Percentiles rank a stretch among this genome's conserved stretches.
phyloP scores from a whole-genome alignment of 169 alveolate genomes.

The Fabrea salina region DNA sequence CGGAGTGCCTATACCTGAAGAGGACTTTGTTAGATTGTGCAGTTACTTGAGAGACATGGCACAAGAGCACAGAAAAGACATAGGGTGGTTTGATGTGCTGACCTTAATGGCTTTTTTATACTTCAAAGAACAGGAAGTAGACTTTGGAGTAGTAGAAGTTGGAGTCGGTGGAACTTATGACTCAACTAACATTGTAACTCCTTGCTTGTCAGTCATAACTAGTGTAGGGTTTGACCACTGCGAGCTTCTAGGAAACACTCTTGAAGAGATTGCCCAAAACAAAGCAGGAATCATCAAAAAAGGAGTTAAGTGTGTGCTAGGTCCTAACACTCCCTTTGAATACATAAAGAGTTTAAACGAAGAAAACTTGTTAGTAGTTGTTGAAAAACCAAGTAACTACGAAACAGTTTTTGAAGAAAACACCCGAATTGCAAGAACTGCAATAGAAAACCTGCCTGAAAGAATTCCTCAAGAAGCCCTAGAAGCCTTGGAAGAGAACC shows the following conservation, averaged over 20 bases:
- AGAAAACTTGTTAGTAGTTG: conserved; percentile 35
- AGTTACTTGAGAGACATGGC: conserved; percentile 37
- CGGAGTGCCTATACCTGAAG: conserved; percentile 50
- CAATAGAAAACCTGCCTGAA: conserved; percentile 40
- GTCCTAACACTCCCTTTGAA: conserved; percentile 77
- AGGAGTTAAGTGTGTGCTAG: conserved; percentile 75
- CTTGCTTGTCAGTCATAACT: conserved; percentile 80
- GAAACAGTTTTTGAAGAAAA: conserved; percentile 67
- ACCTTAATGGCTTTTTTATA: conserved; percentile 63
- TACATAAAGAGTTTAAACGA: conserved; percentile 47
- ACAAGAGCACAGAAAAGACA: conserved; percentile 40
- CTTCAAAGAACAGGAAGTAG: conserved; percentile 67
- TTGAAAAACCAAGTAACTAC: conserved; percentile 41
- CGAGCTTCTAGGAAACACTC: conserved; percentile 82
- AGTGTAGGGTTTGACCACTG: conserved; percentile 87
- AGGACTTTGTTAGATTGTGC: conserved; percentile 43
- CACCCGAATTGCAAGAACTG: conserved; percentile 53
- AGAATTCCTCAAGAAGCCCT: conserved; percentile 26
- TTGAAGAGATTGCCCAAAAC: conserved; percentile 80
- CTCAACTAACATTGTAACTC: conserved; percentile 81
- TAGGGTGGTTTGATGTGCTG: conserved; percentile 70
- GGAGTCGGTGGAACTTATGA: conserved; percentile 92
- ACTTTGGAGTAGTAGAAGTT: conserved; percentile 88
- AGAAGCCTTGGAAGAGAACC: conserved; percentile 37
- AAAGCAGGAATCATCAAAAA: conserved; percentile 90